These are phyloP conservation scores for Myriosclerotinia scirpicola DNA, from an alignment of 2,329 filamentous ascomycete genomes.

Conservation along the genomic window DNA sequence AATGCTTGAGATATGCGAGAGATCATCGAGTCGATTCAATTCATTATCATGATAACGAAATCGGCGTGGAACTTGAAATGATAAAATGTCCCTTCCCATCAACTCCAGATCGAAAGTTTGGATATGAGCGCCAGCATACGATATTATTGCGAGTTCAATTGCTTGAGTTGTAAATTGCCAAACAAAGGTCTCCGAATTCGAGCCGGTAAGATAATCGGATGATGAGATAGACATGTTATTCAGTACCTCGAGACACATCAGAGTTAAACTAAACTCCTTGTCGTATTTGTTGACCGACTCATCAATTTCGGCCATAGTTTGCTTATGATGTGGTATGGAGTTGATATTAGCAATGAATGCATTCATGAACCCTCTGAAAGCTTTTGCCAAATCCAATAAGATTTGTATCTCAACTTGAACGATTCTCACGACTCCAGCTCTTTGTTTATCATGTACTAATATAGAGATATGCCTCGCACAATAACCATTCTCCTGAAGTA, in stretches of 20 bases:
- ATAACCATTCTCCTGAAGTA: constrained; percentile 10
- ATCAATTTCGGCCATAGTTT: neutral
- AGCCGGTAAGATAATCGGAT: neutral
- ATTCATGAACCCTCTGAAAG: neutral
- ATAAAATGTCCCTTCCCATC: neutral
- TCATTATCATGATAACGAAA: constrained; percentile 9
- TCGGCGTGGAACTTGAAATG: neutral
- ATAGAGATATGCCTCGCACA: neutral
- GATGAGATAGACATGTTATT: neutral
- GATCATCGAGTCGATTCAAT: neutral
- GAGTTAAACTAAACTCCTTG: neutral
- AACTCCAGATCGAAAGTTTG: neutral
- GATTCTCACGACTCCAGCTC: neutral
- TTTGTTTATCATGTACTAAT: neutral
- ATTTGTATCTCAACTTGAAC: neutral
- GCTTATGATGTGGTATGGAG: neutral
- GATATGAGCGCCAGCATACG: constrained; percentile 28
- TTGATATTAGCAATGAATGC: neutral
- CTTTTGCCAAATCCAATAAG: neutral
- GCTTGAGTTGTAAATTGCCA: constrained; percentile 24
- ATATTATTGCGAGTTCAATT: constrained; percentile 24
- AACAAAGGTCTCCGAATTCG: neutral
- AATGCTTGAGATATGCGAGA: neutral
- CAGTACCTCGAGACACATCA: neutral
- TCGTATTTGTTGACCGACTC: neutral